A percentile compares a stretch with the other conserved stretches of the same genome.
phyloP scores from a whole-genome alignment of 2,329 filamentous ascomycete species.

The Aspergillus luchuensis region DNA sequence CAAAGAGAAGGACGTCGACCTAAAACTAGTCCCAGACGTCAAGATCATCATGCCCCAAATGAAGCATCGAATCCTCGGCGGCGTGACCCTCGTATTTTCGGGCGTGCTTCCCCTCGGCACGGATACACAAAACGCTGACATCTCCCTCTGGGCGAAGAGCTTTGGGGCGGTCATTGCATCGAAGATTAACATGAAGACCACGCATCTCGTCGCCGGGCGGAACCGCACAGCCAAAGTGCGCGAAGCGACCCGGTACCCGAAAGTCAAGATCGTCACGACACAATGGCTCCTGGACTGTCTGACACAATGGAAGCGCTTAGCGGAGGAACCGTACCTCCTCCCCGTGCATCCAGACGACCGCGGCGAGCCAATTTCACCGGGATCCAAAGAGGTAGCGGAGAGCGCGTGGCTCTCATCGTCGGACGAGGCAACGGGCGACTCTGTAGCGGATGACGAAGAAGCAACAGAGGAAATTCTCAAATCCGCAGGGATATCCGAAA shows the following conservation, averaged over 20 bases:
- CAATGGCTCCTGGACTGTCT: constrained; percentile 88
- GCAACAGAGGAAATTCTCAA: constrained; percentile 48
- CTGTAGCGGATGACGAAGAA: constrained; percentile 49
- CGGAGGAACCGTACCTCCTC: constrained; percentile 78
- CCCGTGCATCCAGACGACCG: constrained; percentile 72
- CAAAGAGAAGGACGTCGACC: constrained; percentile 50
- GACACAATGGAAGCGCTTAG: constrained; percentile 76
- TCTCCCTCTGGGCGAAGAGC: constrained; percentile 79
- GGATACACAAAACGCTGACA: constrained; percentile 78
- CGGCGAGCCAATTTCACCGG: constrained; percentile 44
- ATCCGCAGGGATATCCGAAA: constrained; percentile 53
- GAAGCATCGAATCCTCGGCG: constrained; percentile 74
- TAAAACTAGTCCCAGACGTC: constrained; percentile 76
- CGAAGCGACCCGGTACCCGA: constrained; percentile 74
- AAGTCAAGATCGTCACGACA: constrained; percentile 87
- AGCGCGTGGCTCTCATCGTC: constrained; percentile 48
- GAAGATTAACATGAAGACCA: constrained; percentile 50
- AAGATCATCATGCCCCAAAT: constrained; percentile 80
- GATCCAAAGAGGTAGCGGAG: constrained; percentile 49
- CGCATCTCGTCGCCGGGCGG: constrained; percentile 55
- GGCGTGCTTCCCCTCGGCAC: constrained; percentile 83
- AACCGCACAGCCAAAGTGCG: constrained; percentile 89
- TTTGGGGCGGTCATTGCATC: constrained; percentile 71
- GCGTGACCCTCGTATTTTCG: constrained; percentile 80
- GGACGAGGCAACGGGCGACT: constrained; percentile 52